Evolutionary conservation across 495 filamentous ascomycete genomes (phyloP).

Genomic region (Aspergillus ellipticus): DNA sequence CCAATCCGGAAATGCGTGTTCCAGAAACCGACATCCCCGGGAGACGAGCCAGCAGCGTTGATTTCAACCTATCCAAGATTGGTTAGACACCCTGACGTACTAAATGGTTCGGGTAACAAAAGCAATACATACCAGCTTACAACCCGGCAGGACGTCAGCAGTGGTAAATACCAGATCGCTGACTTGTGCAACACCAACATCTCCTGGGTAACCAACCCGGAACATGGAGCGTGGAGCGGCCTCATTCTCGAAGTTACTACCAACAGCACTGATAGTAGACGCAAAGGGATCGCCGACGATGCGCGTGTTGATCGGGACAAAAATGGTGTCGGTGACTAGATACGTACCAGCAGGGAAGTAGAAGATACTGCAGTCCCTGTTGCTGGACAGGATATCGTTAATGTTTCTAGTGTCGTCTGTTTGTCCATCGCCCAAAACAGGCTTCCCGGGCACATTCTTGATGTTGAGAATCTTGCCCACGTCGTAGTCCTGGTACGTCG

Average conservation of each 20-base stretch:
- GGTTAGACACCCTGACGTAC: too few relatives aligned
- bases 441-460: conserved; percentile 32
- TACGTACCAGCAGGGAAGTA: conserved; percentile 60
- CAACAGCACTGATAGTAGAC: conserved; percentile 40
- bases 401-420: conserved; percentile 43
- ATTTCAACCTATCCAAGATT: conserved; percentile 49
- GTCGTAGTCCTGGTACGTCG: conserved; percentile 46
- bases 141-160: conserved; percentile 44
- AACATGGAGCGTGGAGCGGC: conserved; percentile 47
- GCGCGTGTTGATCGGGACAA: conserved; percentile 44
- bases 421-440: conserved; percentile 33
- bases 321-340: conserved; percentile 52
- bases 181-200: conserved; percentile 52
- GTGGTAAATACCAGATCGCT: conserved; percentile 51
- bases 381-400: conserved; percentile 45
- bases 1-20: conserved; percentile 52
- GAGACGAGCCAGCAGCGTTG: conserved; percentile 45
- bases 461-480: conserved; percentile 41
- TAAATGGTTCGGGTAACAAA: neutral
- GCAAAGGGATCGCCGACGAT: conserved; percentile 50
- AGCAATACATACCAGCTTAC: conserved; percentile 30
- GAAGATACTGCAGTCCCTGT: conserved; percentile 40
- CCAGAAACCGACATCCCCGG: conserved; percentile 57
- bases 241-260: conserved; percentile 46
- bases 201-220: conserved; percentile 48